Evolutionary conservation across 2,329 filamentous ascomycete species (phyloP), one percentile per base, ranked within the genome.

Genomic region (Colletotrichum orbiculare): DNA sequence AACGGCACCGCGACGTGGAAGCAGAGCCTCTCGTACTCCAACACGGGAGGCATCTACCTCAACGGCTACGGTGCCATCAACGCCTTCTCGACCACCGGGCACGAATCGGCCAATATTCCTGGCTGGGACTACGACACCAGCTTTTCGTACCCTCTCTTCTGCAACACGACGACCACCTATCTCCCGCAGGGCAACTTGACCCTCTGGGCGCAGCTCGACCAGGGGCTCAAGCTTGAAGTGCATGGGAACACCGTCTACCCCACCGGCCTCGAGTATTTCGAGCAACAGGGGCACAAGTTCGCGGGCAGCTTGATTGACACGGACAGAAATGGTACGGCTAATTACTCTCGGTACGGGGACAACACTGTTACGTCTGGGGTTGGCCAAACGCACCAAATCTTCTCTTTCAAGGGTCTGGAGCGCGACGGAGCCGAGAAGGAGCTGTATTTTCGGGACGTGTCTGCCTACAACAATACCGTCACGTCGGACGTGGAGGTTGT

Each of bases 81-180:
- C 55, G 73, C 74, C 41, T 73, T 72, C 13, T 68, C 55, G 2
- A 35, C 78, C 60, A 75, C 33, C 5, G 78, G 77, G 13, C 54
- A 53, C 10, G 77, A 79, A 63, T 46, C 41, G 8, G 68, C 72
- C 2, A 5, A 41, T 35, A 8, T 64, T 35, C 12, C 60, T 47
- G 10, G 43, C 13, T 11, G 15, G 38, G 41, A 34, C 13, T 82
- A 82, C 72, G 66, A 70, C 35, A 69, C 73, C 6, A 71, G 70
- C 5, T 91, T 89, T 72, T 75, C 75, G 10, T 93, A 91, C 70
- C 90, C 90, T 0, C 74, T 92, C 1, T 83, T 79, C 69, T 70
- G 85, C 85, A 55, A 85, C 69, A 84, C 82, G 13, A 83, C 82
- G 2, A 84, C 83, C 54, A 71, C 73, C 9, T 71, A 77, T 8